A percentile compares a stretch with the other conserved stretches of the same genome.
These are phyloP conservation scores for Poteriospumella lacustris DNA, from an alignment of 108 stramenopile genomes.

Conservation along the genomic window DNA sequence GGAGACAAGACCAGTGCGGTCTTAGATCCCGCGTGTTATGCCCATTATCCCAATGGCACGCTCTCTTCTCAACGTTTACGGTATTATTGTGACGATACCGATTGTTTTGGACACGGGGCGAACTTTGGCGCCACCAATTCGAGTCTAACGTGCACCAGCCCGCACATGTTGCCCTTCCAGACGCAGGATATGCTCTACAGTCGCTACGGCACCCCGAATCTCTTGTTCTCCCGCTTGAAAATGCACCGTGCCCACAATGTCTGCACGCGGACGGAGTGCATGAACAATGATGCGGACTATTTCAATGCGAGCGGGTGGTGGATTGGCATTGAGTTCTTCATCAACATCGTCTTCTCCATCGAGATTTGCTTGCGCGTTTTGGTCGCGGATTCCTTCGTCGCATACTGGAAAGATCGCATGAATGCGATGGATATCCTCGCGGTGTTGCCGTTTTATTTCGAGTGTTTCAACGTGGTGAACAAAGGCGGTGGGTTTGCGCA, in stretches of 20 bases:
- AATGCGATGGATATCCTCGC: constrained; percentile 3
- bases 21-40: too few relatives aligned
- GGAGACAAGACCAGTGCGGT: too few relatives aligned
- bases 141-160: neutral
- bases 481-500: too few relatives aligned
- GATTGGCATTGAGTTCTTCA: neutral
- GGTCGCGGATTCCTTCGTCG: neutral
- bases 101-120: constrained; percentile 17
- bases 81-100: neutral
- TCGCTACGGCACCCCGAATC: neutral
- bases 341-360: neutral
- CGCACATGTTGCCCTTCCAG: neutral
- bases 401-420: neutral
- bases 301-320: neutral
- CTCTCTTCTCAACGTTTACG: neutral
- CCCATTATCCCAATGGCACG: too few relatives aligned
- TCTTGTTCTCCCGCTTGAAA: neutral
- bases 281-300: neutral
- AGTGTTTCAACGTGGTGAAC: neutral
- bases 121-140: constrained; percentile 10
- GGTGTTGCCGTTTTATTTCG: constrained; percentile 14
- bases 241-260: neutral
- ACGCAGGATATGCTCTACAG: neutral
- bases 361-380: neutral
- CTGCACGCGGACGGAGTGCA: constrained; percentile 9